Evolutionary conservation across 768 basidiomycete species (phyloP), one percentile per base, ranked within the genome.

Genomic region (Sarcomyxa edulis): DNA sequence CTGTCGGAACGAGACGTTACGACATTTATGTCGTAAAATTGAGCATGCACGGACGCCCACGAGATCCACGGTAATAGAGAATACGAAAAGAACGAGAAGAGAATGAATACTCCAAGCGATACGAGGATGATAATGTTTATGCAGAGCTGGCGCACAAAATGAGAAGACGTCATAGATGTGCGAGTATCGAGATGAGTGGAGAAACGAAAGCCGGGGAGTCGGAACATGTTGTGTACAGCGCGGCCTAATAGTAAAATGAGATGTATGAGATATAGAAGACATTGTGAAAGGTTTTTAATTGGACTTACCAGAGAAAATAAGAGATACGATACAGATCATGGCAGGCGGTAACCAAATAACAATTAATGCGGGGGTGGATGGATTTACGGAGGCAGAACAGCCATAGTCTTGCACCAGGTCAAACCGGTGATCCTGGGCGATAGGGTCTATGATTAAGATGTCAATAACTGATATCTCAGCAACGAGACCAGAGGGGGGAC

Each of bases 381-480:
- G 61, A 33, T 73, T 69, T 18, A 68, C 63, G 3, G 69, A 64
- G 7, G 70, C 68, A 11, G 55, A 53, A 48, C 81, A 83, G 1
- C 82, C 82, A 31, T 73, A 58, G 40, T 77, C 69, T 54, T 74
- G 63, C 15, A 68, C 56, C 41, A 85, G 68, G 51, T 78, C 69
- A 61, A 77, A 85, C 39, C 82, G 71, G 54, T 75, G 72, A 39
- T 76, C 74, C 51, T 82, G 78, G 19, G 70, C 66, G 34, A 81
- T 50, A 38, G 65, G 60, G 49, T 79, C 82, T 84, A 40, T 18
- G 6, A 14, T 18, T 16, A 18, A 37, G 15, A 14, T 37, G 35
- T 37, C 32, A 21, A 16, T 25, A 47, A 25, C 10, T 38, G 6
- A 37, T 14, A 31, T n/a, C n/a, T 11, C 9, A 26, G 28, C 27